Evolutionary conservation across 441 rosid genomes (phyloP), one percentile per base, ranked within the genome.

Genomic region (Eutrema salsugineum): DNA sequence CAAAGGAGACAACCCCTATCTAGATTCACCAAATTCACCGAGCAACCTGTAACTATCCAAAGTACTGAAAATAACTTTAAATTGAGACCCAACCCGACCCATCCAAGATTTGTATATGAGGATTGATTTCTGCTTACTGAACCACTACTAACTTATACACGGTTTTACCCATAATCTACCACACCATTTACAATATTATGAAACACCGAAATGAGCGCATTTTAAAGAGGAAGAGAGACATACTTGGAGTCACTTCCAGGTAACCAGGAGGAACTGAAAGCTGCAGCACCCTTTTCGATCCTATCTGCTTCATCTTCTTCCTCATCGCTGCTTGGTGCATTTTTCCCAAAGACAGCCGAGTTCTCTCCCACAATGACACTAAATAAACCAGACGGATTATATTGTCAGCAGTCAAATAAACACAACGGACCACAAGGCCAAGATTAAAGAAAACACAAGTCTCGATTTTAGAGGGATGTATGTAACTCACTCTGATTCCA

Each of bases 361-460:
- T 68, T 79, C 77, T 92, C 96, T 48, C 99, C 99, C 71, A 95
- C 94, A 57, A 89, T 60, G 53, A 92, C 87, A 78, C 99, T 95
- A 86, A 24, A 69, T 14, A 77, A 78, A 73, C 70, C 51, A 68
- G 48, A 68, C 8, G 7, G 57, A 28, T 71, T 15, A 51, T 15
- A 51, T 61, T 50, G 72, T 48, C 36, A 38, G 49, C 50, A 53
- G n/a, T 65, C 49, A 24, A 11, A 17, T 22, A 48, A 39, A 49
- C 30, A 49, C 22, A 6, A 44, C 8, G 4, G 5, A 15, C 15
- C 49, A 14, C 49, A 14, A 50, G 53, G 61, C 19, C 59, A 35
- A 16, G 10, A 11, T 40, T 40, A 17, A 27, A 36, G 6, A 24
- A 24, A 2, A 24, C 27, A 24, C 4, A 4, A 24, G 27, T 24